A percentile compares a stretch with the other conserved stretches of the same genome.
Conservation (phyloP, 2,329 filamentous ascomycete genomes). For the Akanthomyces muscarius region DNA sequence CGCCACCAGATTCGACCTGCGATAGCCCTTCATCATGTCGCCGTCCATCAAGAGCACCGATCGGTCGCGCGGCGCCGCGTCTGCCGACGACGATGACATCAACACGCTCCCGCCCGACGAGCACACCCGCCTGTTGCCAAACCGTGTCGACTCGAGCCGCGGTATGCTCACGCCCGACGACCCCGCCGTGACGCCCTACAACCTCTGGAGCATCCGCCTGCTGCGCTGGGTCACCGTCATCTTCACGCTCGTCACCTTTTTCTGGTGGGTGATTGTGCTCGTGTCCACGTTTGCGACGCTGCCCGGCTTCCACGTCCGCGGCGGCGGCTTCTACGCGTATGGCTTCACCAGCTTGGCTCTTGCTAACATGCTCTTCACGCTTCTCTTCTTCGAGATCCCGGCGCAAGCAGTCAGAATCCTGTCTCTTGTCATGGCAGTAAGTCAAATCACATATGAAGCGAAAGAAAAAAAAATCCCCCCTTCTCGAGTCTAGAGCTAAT, state of each 20-base stretch:
- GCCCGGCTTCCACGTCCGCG: slow-evolving; percentile 77
- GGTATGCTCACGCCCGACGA: slow-evolving; percentile 39
- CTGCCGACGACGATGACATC: slow-evolving; percentile 23
- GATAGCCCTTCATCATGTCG: background rate
- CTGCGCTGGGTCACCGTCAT: slow-evolving; percentile 73
- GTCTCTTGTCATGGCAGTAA: slow-evolving; percentile 57
- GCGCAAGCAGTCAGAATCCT: slow-evolving; percentile 74
- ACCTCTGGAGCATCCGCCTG: slow-evolving; percentile 84
- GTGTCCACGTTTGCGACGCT: slow-evolving; percentile 88
- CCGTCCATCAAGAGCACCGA: slow-evolving; percentile 6
- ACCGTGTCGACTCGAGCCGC: slow-evolving; percentile 51
- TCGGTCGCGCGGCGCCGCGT: background rate
- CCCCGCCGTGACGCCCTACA: slow-evolving; percentile 77
- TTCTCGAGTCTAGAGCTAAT: background rate
- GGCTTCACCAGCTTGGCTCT: slow-evolving; percentile 75
- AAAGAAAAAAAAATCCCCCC: background rate
- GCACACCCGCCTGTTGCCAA: slow-evolving; percentile 65
- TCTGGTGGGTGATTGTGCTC: slow-evolving; percentile 93
- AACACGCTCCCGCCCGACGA: slow-evolving; percentile 40
- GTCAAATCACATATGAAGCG: background rate
- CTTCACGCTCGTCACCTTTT: slow-evolving; percentile 69
- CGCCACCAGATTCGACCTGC: background rate
- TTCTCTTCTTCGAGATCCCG: slow-evolving; percentile 85
- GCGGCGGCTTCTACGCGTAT: slow-evolving; percentile 90
- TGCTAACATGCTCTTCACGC: slow-evolving; percentile 67